These are phyloP conservation scores for Pseudohalonectria lignicola DNA, from an alignment of 2,329 filamentous ascomycete species.

Conservation along the genomic window DNA sequence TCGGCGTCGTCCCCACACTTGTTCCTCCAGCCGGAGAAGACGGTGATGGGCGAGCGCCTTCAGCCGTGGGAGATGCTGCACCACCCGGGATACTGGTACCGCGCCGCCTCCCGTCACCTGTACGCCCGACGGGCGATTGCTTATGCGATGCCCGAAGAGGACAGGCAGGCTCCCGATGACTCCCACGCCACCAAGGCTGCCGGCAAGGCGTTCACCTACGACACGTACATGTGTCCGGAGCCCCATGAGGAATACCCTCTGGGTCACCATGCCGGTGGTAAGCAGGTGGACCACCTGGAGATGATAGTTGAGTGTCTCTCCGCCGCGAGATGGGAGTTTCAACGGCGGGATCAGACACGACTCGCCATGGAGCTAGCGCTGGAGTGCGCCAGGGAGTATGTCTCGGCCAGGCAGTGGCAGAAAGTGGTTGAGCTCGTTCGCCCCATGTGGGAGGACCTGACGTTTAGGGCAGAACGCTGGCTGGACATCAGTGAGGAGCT, in stretches of 20 bases:
- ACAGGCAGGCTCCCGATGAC: constrained; percentile 37
- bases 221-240: constrained; percentile 56
- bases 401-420: constrained; percentile 37
- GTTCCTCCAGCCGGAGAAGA: constrained; percentile 48
- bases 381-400: constrained; percentile 45
- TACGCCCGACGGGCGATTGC: constrained; percentile 41
- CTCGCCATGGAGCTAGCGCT: constrained; percentile 44
- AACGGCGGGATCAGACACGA: constrained; percentile 39
- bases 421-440: constrained; percentile 41
- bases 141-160: constrained; percentile 46
- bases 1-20: constrained; percentile 29
- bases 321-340: constrained; percentile 41
- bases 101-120: constrained; percentile 46
- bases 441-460: constrained; percentile 45
- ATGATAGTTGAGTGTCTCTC: constrained; percentile 42
- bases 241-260: constrained; percentile 50
- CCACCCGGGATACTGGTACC: constrained; percentile 58
- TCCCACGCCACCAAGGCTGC: constrained; percentile 33
- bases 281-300: constrained; percentile 38
- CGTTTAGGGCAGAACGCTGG: constrained; percentile 50
- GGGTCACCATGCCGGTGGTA: constrained; percentile 15
- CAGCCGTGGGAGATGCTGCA: constrained; percentile 55
- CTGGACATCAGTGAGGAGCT: constrained; percentile 47
- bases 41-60: constrained; percentile 42
- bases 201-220: constrained; percentile 45